Evolutionary conservation across 495 filamentous ascomycete species (phyloP).

Genomic region (Penicillium macrosclerotiorum): DNA sequence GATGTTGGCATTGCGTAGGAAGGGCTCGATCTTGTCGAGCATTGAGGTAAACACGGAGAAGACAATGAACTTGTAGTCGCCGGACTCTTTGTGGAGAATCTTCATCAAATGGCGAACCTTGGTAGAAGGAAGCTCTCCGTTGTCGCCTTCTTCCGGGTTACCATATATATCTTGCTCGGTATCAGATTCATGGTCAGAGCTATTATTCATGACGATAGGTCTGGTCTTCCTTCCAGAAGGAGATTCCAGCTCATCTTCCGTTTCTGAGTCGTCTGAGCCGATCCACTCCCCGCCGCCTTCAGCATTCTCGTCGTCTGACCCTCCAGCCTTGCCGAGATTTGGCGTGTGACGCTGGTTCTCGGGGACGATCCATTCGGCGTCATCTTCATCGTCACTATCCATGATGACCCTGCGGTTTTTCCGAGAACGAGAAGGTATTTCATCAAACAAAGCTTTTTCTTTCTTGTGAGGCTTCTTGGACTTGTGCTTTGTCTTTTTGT

Average conservation of each 20-base stretch:
- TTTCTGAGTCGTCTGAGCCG: slow-evolving; percentile 60
- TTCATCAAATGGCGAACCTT: slow-evolving; percentile 84
- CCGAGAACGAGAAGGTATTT: slow-evolving; percentile 37
- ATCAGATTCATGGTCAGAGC: slow-evolving; percentile 22
- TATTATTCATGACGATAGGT: slow-evolving; percentile 13
- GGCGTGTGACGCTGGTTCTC: slow-evolving; percentile 54
- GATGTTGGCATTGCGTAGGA: slow-evolving; percentile 69
- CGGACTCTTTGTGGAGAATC: slow-evolving; percentile 75
- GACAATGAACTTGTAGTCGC: slow-evolving; percentile 89
- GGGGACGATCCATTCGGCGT: slow-evolving; percentile 71
- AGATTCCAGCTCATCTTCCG: slow-evolving; percentile 46
- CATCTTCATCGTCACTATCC: slow-evolving; percentile 68
- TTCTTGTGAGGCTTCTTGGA: slow-evolving; percentile 40
- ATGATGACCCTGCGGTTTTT: slow-evolving; percentile 54
- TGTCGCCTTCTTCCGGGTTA: slow-evolving; percentile 44
- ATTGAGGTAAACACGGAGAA: slow-evolving; percentile 98
- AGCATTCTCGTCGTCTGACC: slow-evolving; percentile 77
- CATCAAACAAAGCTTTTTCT: slow-evolving; percentile 26
- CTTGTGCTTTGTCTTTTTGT: slow-evolving; percentile 46
- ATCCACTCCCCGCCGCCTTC: slow-evolving; percentile 83
- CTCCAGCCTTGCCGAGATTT: slow-evolving; percentile 73
- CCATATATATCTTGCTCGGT: slow-evolving; percentile 38
- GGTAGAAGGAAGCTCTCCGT: slow-evolving; percentile 67
- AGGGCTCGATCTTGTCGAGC: slow-evolving; percentile 95
- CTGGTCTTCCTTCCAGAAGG: slow-evolving; percentile 26